Evolutionary conservation across 768 basidiomycete genomes (phyloP).

Genomic region (Phaeolepiota aurea): DNA sequence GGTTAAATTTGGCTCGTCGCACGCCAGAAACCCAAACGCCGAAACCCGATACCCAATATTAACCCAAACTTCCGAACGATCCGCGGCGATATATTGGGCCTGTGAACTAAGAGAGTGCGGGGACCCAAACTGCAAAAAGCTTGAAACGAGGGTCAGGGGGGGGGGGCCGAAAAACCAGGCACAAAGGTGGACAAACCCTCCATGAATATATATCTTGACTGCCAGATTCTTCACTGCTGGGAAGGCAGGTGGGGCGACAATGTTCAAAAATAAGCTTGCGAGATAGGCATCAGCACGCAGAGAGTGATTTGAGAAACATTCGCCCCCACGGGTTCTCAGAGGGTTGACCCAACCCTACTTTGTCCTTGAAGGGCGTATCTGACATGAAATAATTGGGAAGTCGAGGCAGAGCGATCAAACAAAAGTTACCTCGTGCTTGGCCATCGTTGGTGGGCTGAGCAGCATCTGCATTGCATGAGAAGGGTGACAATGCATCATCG

Average conservation of each 20-base stretch:
- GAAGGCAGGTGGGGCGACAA: conserved; percentile 50
- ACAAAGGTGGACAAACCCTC: conserved; percentile 39
- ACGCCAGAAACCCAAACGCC: conserved; percentile 69
- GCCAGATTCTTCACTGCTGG: conserved; percentile 38
- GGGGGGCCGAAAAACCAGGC: neutral
- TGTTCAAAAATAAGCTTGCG: conserved; percentile 57
- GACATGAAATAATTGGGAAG: neutral
- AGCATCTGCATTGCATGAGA: conserved; percentile 31
- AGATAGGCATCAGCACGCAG: neutral
- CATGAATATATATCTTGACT: conserved; percentile 72
- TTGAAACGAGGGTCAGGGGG: conserved; percentile 12
- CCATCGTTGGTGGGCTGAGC: conserved; percentile 61
- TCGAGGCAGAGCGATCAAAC: neutral
- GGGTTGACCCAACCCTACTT: conserved; percentile 58
- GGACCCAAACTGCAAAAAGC: conserved; percentile 74
- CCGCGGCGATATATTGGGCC: conserved; percentile 59
- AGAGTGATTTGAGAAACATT: neutral
- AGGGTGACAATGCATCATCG: neutral
- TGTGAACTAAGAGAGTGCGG: conserved; percentile 54
- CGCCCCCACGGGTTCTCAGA: conserved; percentile 61
- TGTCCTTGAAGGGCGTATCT: conserved; percentile 46
- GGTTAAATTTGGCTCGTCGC: conserved; percentile 46
- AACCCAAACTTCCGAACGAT: conserved; percentile 63
- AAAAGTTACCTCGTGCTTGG: conserved; percentile 41
- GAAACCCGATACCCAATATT: conserved; percentile 74